Evolutionary conservation across 2,329 filamentous ascomycete species (phyloP).

Genomic region (Paraphaeosphaeria minitans): DNA sequence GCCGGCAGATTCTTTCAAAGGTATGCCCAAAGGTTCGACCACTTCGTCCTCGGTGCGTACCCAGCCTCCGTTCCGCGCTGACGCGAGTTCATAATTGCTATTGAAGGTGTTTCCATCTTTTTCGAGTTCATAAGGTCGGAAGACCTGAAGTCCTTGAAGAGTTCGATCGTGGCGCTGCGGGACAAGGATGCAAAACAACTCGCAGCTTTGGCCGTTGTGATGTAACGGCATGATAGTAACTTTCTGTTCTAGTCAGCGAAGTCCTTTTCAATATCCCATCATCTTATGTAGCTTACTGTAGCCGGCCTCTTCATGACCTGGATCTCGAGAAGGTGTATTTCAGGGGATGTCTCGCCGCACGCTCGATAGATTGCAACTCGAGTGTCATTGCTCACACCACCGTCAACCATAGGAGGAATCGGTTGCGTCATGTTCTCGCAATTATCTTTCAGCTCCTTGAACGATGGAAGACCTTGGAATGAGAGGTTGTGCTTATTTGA

Average conservation of each 20-base stretch:
- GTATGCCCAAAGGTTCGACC: not conserved
- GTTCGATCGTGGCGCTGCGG: constrained; percentile 22
- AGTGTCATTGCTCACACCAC: constrained; percentile 5
- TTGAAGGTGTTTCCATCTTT: constrained; percentile 16
- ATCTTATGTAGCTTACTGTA: constrained; percentile 13
- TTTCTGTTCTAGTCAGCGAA: constrained; percentile 20
- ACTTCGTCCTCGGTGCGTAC: not conserved
- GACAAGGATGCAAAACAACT: constrained; percentile 27
- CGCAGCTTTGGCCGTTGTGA: constrained; percentile 17
- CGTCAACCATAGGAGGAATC: constrained; percentile 13
- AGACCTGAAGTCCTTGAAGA: constrained; percentile 18
- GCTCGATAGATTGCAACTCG: constrained; percentile 27
- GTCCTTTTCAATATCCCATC: too few species aligned
- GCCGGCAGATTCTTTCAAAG: not conserved
- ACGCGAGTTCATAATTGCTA: constrained; percentile 22
- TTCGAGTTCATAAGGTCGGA: constrained; percentile 14
- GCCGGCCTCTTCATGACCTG: constrained; percentile 8
- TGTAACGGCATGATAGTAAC: constrained; percentile 25
- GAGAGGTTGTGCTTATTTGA: constrained; percentile 15
- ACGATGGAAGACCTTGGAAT: constrained; percentile 22
- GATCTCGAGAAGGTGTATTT: constrained; percentile 26
- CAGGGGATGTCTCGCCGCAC: constrained; percentile 14
- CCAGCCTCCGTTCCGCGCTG: constrained; percentile 17
- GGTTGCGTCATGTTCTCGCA: constrained; percentile 12
- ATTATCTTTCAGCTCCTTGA: constrained; percentile 18